Conservation (phyloP, 2,329 filamentous ascomycete genomes). For the Fusarium agapanthi region DNA sequence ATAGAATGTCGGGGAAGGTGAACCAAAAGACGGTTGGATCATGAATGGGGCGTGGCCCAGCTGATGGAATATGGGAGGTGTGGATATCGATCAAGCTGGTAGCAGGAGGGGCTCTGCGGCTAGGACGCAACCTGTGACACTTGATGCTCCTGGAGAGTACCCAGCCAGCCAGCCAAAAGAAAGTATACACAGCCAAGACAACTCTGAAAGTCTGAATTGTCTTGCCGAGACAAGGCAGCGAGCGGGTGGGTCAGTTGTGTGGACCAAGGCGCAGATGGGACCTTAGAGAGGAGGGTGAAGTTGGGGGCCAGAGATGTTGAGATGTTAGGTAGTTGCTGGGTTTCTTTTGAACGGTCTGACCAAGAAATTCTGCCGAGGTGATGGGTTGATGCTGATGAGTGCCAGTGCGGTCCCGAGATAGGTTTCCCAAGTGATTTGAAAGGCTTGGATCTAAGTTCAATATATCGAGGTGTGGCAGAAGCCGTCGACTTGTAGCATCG, state of each 20-base stretch:
- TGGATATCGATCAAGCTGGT: conserved; percentile 23
- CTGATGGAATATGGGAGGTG: conserved; percentile 24
- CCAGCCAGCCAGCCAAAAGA: neutral
- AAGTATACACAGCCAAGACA: neutral
- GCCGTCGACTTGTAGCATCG: conserved; percentile 1
- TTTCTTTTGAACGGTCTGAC: conserved; percentile 4
- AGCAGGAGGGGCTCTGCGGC: conserved; percentile 34
- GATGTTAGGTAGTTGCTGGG: neutral
- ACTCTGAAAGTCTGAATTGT: neutral
- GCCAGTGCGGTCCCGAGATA: neutral
- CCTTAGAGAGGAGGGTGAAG: conserved; percentile 10
- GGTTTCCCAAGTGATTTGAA: neutral
- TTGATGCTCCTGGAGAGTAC: conserved; percentile 6
- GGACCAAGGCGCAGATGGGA: conserved; percentile 25
- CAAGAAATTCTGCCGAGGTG: neutral
- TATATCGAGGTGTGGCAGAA: conserved; percentile 14
- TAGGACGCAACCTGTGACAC: conserved; percentile 36
- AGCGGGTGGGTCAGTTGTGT: conserved; percentile 32
- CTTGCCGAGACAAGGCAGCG: conserved; percentile 24
- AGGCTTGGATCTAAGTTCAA: conserved; percentile 2
- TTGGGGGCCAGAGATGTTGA: conserved; percentile 23
- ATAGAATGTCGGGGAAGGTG: conserved; percentile 1
- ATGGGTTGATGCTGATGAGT: neutral
- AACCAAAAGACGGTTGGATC: conserved; percentile 14
- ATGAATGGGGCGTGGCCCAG: conserved; percentile 24